phyloP scores from a whole-genome alignment of 1,139 yeast genomes.

The Magnusiomyces fungicola region DNA sequence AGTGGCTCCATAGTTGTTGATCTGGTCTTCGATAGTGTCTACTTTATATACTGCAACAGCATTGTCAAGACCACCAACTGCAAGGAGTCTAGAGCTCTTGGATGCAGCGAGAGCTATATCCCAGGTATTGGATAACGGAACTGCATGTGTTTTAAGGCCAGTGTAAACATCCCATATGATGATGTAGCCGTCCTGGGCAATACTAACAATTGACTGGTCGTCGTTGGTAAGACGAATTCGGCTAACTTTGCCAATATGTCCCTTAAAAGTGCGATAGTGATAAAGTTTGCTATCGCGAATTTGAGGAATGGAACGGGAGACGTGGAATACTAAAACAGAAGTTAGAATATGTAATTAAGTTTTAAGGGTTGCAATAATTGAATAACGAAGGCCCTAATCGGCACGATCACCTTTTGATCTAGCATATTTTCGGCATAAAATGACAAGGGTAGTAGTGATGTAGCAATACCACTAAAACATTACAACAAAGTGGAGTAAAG shows the following conservation, averaged over 20 bases:
- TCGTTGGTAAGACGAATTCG: conserved; percentile 64
- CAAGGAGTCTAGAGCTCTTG: conserved; percentile 57
- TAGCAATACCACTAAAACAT: too few species aligned
- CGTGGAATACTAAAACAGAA: conserved; percentile 1
- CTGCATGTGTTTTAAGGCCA: conserved; percentile 65
- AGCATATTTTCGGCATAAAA: too few species aligned
- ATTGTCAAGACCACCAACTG: conserved; percentile 81
- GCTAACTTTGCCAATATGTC: conserved; percentile 71
- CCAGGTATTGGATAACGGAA: conserved; percentile 55
- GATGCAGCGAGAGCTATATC: conserved; percentile 69
- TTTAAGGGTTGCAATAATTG: too few species aligned
- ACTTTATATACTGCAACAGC: conserved; percentile 62
- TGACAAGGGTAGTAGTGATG: too few species aligned
- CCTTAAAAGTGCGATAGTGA: conserved; percentile 39
- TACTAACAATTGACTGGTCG: conserved; percentile 53
- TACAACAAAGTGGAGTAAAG: too few species aligned
- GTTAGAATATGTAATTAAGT: too few species aligned
- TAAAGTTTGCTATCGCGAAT: not conserved
- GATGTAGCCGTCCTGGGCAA: conserved; percentile 83
- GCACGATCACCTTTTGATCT: too few species aligned
- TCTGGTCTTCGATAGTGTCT: conserved; percentile 9
- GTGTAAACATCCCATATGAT: conserved; percentile 76
- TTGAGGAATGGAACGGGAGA: conserved; percentile 14
- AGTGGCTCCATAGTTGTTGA: not conserved
- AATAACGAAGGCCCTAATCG: too few species aligned